These are phyloP conservation scores for Penicillium sp. DNA, from an alignment of 2,329 filamentous ascomycete genomes.

Conservation along the genomic window DNA sequence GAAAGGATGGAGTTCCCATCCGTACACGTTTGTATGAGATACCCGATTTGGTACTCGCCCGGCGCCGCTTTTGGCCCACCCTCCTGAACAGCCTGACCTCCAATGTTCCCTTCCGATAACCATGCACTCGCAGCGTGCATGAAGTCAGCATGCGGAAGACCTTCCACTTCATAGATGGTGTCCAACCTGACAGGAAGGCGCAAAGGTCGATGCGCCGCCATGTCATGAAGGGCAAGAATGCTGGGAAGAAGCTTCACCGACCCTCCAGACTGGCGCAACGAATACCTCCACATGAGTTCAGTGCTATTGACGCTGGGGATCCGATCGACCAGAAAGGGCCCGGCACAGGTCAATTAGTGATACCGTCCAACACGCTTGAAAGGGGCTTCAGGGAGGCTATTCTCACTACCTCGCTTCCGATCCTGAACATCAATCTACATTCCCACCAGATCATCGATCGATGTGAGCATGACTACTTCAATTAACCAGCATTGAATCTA, in stretches of 20 bases:
- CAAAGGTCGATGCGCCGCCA: slow-evolving; percentile 11
- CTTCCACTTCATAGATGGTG: slow-evolving; percentile 9
- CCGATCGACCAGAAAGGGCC: background rate
- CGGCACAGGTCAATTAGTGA: background rate
- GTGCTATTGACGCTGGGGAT: background rate
- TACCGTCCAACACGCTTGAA: too few relatives aligned
- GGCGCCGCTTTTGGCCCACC: too few relatives aligned
- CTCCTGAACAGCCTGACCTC: too few relatives aligned
- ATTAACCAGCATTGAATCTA: background rate
- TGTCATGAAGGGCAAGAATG: slow-evolving; percentile 17
- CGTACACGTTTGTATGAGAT: too few relatives aligned
- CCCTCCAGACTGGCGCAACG: slow-evolving; percentile 4
- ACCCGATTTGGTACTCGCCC: too few relatives aligned
- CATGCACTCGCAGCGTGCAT: too few relatives aligned
- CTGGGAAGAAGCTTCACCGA: slow-evolving; percentile 11
- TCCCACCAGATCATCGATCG: slow-evolving; percentile 7
- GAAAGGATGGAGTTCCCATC: too few relatives aligned
- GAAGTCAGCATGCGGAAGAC: slow-evolving; percentile 11
- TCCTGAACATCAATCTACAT: slow-evolving; percentile 2
- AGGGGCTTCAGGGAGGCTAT: too few relatives aligned
- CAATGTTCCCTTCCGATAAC: too few relatives aligned
- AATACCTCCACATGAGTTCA: background rate
- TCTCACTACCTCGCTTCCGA: background rate
- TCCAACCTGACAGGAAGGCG: background rate
- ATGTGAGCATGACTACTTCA: slow-evolving; percentile 1